A percentile compares a stretch with the other conserved stretches of the same genome.
These are phyloP conservation scores for Eucalyptus brandiana DNA, from an alignment of 345 rosid genomes.

Conservation along the genomic window DNA sequence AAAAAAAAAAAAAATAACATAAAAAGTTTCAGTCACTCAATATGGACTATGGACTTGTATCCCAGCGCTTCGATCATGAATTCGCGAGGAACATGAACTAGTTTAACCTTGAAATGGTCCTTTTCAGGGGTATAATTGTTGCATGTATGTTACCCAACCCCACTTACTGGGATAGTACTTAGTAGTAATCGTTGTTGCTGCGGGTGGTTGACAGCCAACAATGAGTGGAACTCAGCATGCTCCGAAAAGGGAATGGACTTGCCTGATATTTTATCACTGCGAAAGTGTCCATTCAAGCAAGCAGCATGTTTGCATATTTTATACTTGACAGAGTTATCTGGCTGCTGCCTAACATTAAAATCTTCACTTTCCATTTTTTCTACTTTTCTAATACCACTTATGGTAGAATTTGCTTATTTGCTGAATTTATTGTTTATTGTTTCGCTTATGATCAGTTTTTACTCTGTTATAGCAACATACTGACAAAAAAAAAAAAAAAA, in stretches of 20 bases:
- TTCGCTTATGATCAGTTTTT: neutral
- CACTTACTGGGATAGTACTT: neutral
- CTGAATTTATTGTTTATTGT: neutral
- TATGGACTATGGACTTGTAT: neutral
- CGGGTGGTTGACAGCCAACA: neutral
- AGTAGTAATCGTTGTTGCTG: neutral
- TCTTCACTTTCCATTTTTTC: neutral
- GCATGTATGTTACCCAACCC: neutral
- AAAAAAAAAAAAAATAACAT: neutral
- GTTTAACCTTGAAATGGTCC: neutral
- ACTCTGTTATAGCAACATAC: neutral
- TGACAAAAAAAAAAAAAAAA: neutral
- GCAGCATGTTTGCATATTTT: neutral
- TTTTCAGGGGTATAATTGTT: neutral
- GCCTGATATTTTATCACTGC: neutral
- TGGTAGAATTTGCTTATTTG: neutral
- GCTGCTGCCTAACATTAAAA: neutral
- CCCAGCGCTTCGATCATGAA: neutral
- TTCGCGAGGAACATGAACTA: neutral
- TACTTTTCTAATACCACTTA: neutral
- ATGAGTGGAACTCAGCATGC: neutral
- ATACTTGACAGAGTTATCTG: neutral
- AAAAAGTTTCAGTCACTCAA: neutral
- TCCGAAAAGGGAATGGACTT: neutral
- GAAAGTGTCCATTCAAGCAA: neutral